Evolutionary conservation across 805 yeast genomes (phyloP).

Genomic region (Yarrowia sp.): DNA sequence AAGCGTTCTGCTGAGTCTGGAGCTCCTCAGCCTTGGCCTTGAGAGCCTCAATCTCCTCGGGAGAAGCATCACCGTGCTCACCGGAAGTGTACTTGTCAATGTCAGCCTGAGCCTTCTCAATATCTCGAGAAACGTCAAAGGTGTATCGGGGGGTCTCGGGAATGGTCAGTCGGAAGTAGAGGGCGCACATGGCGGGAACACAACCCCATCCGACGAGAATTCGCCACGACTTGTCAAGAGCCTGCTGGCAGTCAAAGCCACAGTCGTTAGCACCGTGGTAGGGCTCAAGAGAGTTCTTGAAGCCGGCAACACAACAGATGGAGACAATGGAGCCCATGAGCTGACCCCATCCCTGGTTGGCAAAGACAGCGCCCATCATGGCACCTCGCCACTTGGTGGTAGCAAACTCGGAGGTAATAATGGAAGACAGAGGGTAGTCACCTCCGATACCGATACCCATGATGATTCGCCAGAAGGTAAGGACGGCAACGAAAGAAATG

Average conservation of each 20-base stretch:
- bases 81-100: slow-evolving; percentile 47
- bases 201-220: slow-evolving; percentile 82
- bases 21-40: slow-evolving; percentile 54
- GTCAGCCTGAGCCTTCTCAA: slow-evolving; percentile 40
- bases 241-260: slow-evolving; percentile 62
- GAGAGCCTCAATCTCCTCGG: slow-evolving; percentile 44
- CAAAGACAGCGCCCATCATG: slow-evolving; percentile 92
- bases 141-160: slow-evolving; percentile 94
- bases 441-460: slow-evolving; percentile 98
- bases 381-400: slow-evolving; percentile 98
- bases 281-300: slow-evolving; percentile 55
- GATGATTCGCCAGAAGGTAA: slow-evolving; percentile 73
- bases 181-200: slow-evolving; percentile 80
- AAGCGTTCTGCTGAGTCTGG: slow-evolving; percentile 44
- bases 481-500: slow-evolving; percentile 66
- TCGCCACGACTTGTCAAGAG: slow-evolving; percentile 95
- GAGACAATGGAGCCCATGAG: slow-evolving; percentile 83
- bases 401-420: slow-evolving; percentile 86
- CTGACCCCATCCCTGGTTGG: slow-evolving; percentile 97
- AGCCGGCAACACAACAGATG: slow-evolving; percentile 69
- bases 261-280: slow-evolving; percentile 60
- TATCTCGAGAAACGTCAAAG: slow-evolving; percentile 61
- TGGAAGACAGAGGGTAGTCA: slow-evolving; percentile 92
- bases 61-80: slow-evolving; percentile 49
- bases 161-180: slow-evolving; percentile 85